Conservation (phyloP, 2,329 filamentous ascomycete species). For the Fusarium nisikadoi region DNA sequence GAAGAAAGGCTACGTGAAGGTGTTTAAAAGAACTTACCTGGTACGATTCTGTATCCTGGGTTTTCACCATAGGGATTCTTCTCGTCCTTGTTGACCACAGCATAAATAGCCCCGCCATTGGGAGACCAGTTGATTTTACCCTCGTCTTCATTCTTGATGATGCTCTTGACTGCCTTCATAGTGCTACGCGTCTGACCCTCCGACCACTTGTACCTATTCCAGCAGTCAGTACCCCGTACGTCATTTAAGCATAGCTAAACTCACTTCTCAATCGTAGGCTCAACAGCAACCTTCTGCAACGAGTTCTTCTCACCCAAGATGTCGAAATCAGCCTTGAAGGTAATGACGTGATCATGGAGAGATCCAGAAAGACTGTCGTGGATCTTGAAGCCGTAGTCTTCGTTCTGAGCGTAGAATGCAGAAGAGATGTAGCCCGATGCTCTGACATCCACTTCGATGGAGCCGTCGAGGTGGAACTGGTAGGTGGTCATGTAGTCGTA, state of each 20-base stretch:
- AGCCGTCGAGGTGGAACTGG: not conserved
- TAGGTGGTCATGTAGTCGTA: conserved; percentile 10
- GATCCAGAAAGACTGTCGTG: not conserved
- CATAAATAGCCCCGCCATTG: not conserved
- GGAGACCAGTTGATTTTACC: conserved; percentile 2
- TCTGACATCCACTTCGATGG: not conserved
- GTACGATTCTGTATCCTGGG: conserved; percentile 1
- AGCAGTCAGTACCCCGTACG: accelerated
- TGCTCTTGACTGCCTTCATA: conserved; percentile 4
- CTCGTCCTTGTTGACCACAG: not conserved
- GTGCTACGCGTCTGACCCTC: not conserved
- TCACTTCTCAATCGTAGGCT: not conserved
- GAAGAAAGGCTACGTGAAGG: accelerated
- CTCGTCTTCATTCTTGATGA: conserved; percentile 1
- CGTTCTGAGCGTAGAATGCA: not conserved
- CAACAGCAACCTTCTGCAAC: not conserved
- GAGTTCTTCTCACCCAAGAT: conserved; percentile 1
- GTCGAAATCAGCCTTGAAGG: not conserved
- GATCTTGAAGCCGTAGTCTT: conserved; percentile 5
- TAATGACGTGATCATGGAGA: not conserved
- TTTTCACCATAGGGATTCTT: conserved; percentile 1
- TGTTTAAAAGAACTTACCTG: not conserved
- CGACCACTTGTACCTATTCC: not conserved
- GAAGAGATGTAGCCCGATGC: conserved; percentile 7
- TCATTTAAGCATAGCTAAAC: accelerated